Base-by-base conservation (phyloP, 768 basidiomycete species). In the Kwoniella pini region DNA sequence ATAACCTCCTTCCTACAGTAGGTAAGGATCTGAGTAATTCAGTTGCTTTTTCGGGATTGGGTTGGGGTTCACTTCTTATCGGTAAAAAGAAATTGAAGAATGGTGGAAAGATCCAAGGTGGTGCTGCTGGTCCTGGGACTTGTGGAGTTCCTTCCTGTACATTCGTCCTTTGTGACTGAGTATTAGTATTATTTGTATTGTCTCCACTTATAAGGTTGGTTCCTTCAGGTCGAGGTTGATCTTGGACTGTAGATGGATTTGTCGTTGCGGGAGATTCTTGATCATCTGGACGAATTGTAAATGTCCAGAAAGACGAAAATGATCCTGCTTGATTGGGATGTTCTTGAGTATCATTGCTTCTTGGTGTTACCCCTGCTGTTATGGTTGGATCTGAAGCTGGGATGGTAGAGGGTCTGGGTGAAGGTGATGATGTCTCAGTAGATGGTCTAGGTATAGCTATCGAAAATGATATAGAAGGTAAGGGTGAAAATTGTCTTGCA, bases 21-120 rank as follows among this genome's bases (percentile, higher is more conserved):
- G 66, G 64, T 17, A 75, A 40, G 0, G 73, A 72, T 24, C 53
- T 26, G 10, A 75, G 54, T 0, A 75, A 49, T 48, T 72, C 73
- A 15, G 58, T 62, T 0, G 73, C 73, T 40, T 68, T 66, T 39
- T 46, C 67, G 0, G 70, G 73, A 53, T 74, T 63, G 9, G 70
- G 68, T 38, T 48, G 42, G 45, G 57, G 64, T 40, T 61, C 59
- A 22, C 49, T 39, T 39, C 59, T 27, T 15, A 52, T 17, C 9
- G 59, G 59, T 30, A 61, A 43, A 38, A 54, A 61, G 22, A 61
- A 57, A 31, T 66, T 66, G 27, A 57, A 40, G 10, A 57, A 63
- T 22, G 59, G 66, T 13, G 62, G 61, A n/a, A 45, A 60, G 43
- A 54, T 56, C 49, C 53, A 60, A n/a, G 54, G 66, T 28, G 60